Base-by-base conservation (phyloP, 2,329 filamentous ascomycete genomes). In the Macrophomina phaseolina region DNA sequence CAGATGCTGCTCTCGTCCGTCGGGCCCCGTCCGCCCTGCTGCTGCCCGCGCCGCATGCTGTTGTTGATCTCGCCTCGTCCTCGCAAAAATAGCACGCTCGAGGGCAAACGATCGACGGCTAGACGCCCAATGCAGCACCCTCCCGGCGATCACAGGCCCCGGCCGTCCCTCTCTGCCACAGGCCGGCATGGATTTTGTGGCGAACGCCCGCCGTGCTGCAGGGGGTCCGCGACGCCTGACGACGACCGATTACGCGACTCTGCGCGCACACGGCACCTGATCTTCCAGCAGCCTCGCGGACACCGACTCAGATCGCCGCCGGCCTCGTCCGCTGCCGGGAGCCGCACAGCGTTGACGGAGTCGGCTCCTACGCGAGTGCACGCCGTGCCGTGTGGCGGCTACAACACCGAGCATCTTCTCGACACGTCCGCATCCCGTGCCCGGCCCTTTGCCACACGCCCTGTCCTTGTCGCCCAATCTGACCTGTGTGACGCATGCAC, bases 211-310 rank as follows among this genome's bases (percentile, higher is more conserved):
- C 55, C 11, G 53, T 58, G 55, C 40, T 45, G 40, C 53, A 58
- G 30, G 58, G 58, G 58, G 42, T 11, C 58, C 52, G 52, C 34
- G 34, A 38, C 52, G 23, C 52, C 52, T 55, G 52, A 62, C 46
- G 58, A 36, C 58, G 42, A 48, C 58, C 36, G 58, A 62, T 62
- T 62, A 62, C 58, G 58, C 58, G 58, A 62, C 58, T 7, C 58
- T 48, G 32, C 45, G 42, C 58, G 32, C 58, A 49, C 58, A 36
- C 58, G 58, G 58, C 58, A 62, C 32, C 42, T 62, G 58, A 62
- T 62, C 58, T 48, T 62, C 58, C 23, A 62, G 58, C 42, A 49
- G 58, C 58, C 58, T 62, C 58, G 55, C 55, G 55, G 23, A 60
- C 55, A 23, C 55, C 55, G 58, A 62, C 42, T 62, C 58, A 28